Evolutionary conservation across 1,284 basidiomycete genomes (phyloP).

Genomic region (Jaminaea rosea): DNA sequence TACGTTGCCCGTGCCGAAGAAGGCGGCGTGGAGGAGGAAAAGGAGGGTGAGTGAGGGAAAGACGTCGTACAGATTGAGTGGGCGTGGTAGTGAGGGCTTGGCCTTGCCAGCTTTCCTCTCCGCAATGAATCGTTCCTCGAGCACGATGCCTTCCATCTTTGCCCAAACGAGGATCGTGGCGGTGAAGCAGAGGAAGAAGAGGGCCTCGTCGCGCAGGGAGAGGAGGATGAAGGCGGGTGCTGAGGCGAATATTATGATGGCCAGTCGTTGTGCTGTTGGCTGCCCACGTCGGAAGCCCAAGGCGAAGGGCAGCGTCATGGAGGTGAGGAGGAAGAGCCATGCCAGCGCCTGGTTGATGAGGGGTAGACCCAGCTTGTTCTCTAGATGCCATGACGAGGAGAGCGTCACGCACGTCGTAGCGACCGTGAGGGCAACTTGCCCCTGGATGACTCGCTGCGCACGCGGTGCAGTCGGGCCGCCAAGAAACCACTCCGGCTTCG

Average conservation of each 20-base stretch:
- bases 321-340: conserved; percentile 56
- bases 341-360: conserved; percentile 57
- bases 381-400: conserved; percentile 58
- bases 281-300: conserved; percentile 30
- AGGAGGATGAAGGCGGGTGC: conserved; percentile 69
- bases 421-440: conserved; percentile 5
- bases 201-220: conserved; percentile 70
- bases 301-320: conserved; percentile 23
- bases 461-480: no score
- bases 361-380: conserved; percentile 63
- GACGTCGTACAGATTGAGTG: conserved; percentile 59
- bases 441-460: no score
- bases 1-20: conserved; percentile 72
- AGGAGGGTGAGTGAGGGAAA: conserved; percentile 72
- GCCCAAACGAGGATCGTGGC: conserved; percentile 63
- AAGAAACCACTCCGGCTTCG: conserved; percentile 14
- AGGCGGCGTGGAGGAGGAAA: conserved; percentile 76
- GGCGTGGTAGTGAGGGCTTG: conserved; percentile 43
- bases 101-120: not conserved
- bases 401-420: conserved; percentile 20
- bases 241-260: conserved; percentile 53
- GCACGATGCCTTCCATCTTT: conserved; percentile 54
- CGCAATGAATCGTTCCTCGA: conserved; percentile 9
- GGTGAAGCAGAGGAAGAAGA: conserved; percentile 68
- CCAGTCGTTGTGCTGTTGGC: conserved; percentile 36